Base-by-base conservation (phyloP, 1,284 basidiomycete species). In the Singerocomus rubriflavus region DNA sequence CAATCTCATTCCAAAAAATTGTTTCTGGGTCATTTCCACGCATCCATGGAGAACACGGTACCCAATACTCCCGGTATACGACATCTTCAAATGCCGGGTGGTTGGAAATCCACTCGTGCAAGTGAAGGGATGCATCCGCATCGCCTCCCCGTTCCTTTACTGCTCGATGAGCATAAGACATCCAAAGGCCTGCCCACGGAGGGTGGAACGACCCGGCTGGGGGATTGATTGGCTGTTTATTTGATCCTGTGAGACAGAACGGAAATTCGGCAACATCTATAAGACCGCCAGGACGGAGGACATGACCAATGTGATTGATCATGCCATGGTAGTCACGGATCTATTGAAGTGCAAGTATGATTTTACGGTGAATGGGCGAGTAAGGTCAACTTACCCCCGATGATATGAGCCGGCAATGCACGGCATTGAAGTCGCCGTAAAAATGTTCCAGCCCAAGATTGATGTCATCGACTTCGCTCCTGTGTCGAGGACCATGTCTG, bases 371-470 rank as follows among this genome's bases (percentile, higher is more conserved):
- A 44, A 48, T 32, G 32, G 40, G 40, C 17, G 45, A 55, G 37
- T 56, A 51, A 52, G 49, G 40, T 47, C 25, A 46, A 73, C 83
- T 63, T 61, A 88, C 87, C 41, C 87, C 87, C 35, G 85, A 80
- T 14, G 81, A 77, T 53, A 88, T 77, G 40, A 87, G 74, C 29
- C 84, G 80, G 29, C 78, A 77, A 60, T 90, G 87, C 0, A 88
- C 82, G 25, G 85, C 81, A 59, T 90, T 79, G 68, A 89, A 91
- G 46, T 82, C 76, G 6, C 81, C 82, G 59, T 84, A 87, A 62
- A 84, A 90, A 67, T 91, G 88, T 57, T 88, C 84, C 12, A 91
- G 73, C 2, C 88, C 88, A 16, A 90, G 79, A 68, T 90, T 90
- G 61, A 90, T 81, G 66, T 91, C 88, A 66, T 91, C 88, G 7